Conservation (phyloP, 306 rosid genomes). For the Acacia acuminata region DNA sequence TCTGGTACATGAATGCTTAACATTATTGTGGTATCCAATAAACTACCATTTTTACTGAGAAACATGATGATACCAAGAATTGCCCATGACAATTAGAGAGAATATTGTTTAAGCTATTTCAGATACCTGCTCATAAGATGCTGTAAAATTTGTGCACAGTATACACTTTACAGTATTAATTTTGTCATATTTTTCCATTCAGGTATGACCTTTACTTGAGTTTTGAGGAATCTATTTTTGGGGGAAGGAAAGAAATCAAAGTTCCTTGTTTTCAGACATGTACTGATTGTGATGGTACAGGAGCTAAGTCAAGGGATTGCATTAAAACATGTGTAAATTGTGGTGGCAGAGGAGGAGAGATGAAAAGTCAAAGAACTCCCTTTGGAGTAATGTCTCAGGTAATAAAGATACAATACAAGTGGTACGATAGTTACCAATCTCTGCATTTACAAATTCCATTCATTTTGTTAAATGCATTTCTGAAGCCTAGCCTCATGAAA, state of each 20-base stretch:
- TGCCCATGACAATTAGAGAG: not conserved
- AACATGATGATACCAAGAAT: slow-evolving; percentile 8
- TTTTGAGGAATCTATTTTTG: slow-evolving; percentile 91
- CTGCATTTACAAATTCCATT: not conserved
- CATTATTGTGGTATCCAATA: slow-evolving; percentile 1
- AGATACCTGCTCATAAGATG: slow-evolving; percentile 1
- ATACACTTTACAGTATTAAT: slow-evolving; percentile 7
- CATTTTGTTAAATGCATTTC: not conserved
- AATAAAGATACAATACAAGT: slow-evolving; percentile 17
- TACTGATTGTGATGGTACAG: slow-evolving; percentile 73
- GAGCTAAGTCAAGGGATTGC: slow-evolving; percentile 73
- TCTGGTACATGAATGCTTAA: not conserved
- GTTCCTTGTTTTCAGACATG: slow-evolving; percentile 71
- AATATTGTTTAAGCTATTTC: not conserved
- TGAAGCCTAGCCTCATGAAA: not conserved
- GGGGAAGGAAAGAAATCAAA: slow-evolving; percentile 72
- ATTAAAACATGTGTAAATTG: slow-evolving; percentile 69
- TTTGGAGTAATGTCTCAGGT: slow-evolving; percentile 95
- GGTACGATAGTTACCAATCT: not conserved
- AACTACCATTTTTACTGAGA: not conserved
- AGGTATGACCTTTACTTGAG: slow-evolving; percentile 81
- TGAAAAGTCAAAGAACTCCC: slow-evolving; percentile 79
- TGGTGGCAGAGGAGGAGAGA: slow-evolving; percentile 88
- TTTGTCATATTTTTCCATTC: slow-evolving; percentile 28
- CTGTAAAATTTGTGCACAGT: not conserved